Evolutionary conservation across 371 early-diverging fungal species (phyloP), one percentile per base, ranked within the genome.

Genomic region (Syncephalastrum sp.): DNA sequence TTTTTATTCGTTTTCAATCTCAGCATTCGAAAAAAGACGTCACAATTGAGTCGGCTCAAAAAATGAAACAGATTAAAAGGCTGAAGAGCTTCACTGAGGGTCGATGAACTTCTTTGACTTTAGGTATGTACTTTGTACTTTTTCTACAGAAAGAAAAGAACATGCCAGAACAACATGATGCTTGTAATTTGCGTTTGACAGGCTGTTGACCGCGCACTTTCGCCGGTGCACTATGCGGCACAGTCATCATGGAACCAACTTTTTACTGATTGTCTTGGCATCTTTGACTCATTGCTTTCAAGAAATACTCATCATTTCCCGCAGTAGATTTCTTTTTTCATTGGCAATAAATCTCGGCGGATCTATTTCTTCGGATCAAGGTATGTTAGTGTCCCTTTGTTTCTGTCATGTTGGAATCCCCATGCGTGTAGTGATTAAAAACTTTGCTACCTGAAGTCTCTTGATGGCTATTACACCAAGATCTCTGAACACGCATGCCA

Each of bases 151-250:
- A 42, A 53, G 13, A 53, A 29, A 17, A 53, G 17, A 41, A 53
- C 7, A 53, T 25, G 29, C 25, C 41, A 53, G 27, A 19, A 16
- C 17, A 41, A 57, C 29, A 69, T 69, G 69, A 65, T 69, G 65
- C 52, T 69, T 64, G 65, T 69, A 69, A 69, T 69, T 69, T 69
- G 69, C 69, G 69, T 69, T 69, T 65, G 69, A 69, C 57, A 56
- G 60, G 45, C 58, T 49, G 48, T 53, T 57, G 33, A 56, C 51
- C 60, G 65, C 60, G 69, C 68, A 65, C 65, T 52, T 59, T 68
- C 65, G 69, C 69, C 69, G 59, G 69, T 69, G 69, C 69, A 69
- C 47, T 59, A 69, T 59, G 62, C 65, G 60, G 58, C 50, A 42
- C 42, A 42, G 51, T 56, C 52, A 59, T 44, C 51, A 62, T 69